Evolutionary conservation across 2,329 filamentous ascomycete species (phyloP), one percentile per base, ranked within the genome.

Genomic region (Stachybotrys echinatus): DNA sequence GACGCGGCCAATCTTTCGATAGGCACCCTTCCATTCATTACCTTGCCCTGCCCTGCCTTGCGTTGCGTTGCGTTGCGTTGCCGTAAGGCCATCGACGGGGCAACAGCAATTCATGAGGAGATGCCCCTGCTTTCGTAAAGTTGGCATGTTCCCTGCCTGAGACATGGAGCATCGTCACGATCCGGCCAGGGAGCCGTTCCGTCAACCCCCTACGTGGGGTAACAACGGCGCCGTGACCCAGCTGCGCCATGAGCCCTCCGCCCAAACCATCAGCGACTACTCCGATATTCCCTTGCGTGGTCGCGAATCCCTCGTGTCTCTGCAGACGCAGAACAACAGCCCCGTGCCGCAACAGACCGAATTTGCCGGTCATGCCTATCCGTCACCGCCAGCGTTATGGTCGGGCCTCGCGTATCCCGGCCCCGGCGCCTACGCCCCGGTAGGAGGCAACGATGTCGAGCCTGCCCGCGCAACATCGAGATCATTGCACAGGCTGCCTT

Each of bases 261-360:
- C 27, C 10, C 27, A 34, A 34, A 34, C 27, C 14, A 8, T 34
- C 27, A 62, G 54, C 51, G 65, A 64, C 50, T 45, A 52, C 46
- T 56, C 61, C 22, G 51, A 58, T 6, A 54, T 56, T 39, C 52
- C 62, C 5, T 52, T 70, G 23, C 64, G 65, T 7, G 64, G 63
- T 14, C 67, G 66, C 19, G 67, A 68, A 47, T 71, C 72, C 14
- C 61, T 73, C 48, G 65, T 68, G 18, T 73, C 72, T 4, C 57
- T 74, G n/a, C 63, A 67, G 5, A 34, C 27, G 14, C 27, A 34
- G 27, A 34, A 34, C 14, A 14, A 8, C 27, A 34, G 27, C 5
- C 27, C 27, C 27, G 27, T 34, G 27, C 27, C 27, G 27, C 27
- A 34, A 14, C 27, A 34, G 27, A 34, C 27, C 27, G 27, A 14